Percentiles rank a stretch among this genome's conserved stretches.
Evolutionary conservation across 768 basidiomycete species (phyloP).

Genomic region (Serpula lacrymans): DNA sequence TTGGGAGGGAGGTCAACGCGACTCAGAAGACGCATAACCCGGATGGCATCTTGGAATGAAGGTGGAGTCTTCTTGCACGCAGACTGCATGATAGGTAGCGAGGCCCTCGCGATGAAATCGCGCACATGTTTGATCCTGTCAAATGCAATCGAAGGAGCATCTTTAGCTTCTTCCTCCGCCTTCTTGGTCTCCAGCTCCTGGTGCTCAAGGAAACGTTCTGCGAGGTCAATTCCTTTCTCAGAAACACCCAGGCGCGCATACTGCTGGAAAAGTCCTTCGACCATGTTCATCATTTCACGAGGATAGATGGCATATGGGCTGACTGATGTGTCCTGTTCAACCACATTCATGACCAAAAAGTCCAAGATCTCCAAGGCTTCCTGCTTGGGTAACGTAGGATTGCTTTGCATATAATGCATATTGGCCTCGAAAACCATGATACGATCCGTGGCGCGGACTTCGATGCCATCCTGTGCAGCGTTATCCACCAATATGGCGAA

Average conservation of each 20-base stretch:
- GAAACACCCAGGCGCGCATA: constrained; percentile 18
- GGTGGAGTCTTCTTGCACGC: constrained; percentile 3
- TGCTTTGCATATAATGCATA: constrained; percentile 27
- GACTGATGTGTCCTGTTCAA: background rate
- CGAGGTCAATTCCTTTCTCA: constrained; percentile 22
- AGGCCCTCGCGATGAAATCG: background rate
- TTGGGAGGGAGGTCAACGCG: constrained; percentile 31
- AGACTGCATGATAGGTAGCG: background rate
- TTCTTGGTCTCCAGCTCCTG: constrained; percentile 1
- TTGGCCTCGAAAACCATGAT: constrained; percentile 44
- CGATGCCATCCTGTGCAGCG: constrained; percentile 31
- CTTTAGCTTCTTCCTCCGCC: background rate
- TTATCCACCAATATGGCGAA: constrained; percentile 39
- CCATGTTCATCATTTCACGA: background rate
- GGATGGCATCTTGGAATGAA: constrained; percentile 27
- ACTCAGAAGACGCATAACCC: constrained; percentile 32
- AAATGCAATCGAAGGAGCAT: background rate
- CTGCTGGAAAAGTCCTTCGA: constrained; percentile 10
- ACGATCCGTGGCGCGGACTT: constrained; percentile 35
- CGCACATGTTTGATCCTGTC: background rate
- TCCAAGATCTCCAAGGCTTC: constrained; percentile 14
- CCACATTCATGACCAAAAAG: constrained; percentile 24
- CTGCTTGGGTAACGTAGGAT: constrained; percentile 5
- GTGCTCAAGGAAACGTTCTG: constrained; percentile 10
- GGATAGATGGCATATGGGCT: background rate